Evolutionary conservation across 257 asterid genomes (phyloP).

Genomic region (Anisodus tanguticus): DNA sequence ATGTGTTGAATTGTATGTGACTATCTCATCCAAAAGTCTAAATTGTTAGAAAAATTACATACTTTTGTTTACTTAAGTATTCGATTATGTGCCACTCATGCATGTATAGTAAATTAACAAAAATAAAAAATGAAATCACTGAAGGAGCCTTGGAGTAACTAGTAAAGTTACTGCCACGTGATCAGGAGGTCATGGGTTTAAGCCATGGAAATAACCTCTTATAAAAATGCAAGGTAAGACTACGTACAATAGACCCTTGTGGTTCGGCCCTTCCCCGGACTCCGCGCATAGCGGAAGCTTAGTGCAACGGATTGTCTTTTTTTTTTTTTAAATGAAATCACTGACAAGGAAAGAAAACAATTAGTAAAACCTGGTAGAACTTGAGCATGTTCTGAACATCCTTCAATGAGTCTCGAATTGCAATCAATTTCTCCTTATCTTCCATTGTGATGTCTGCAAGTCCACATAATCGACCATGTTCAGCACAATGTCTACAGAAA

Average conservation of each 20-base stretch:
- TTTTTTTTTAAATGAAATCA: no score
- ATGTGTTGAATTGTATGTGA: neutral
- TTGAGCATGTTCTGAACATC: slow-evolving; percentile 48
- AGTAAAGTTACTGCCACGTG: no score
- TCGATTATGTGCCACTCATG: neutral
- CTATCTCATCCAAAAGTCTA: neutral
- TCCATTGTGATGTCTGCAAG: slow-evolving; percentile 43
- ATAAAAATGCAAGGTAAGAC: no score
- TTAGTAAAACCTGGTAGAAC: slow-evolving; percentile 47
- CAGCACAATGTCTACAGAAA: slow-evolving; percentile 55
- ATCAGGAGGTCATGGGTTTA: no score
- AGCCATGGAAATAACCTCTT: no score
- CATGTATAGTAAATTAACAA: neutral
- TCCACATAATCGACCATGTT: slow-evolving; percentile 49
- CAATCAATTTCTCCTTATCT: slow-evolving; percentile 50
- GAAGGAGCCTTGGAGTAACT: neutral
- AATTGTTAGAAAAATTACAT: neutral
- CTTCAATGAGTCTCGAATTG: slow-evolving; percentile 51
- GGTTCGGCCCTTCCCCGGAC: no score
- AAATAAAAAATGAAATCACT: neutral
- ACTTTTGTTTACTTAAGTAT: neutral
- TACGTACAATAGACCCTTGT: no score
- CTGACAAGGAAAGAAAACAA: neutral
- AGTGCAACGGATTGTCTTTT: no score
- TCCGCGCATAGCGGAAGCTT: no score